phyloP scores from a whole-genome alignment of 2,329 filamentous ascomycete genomes.

The Didymella pomorum region DNA sequence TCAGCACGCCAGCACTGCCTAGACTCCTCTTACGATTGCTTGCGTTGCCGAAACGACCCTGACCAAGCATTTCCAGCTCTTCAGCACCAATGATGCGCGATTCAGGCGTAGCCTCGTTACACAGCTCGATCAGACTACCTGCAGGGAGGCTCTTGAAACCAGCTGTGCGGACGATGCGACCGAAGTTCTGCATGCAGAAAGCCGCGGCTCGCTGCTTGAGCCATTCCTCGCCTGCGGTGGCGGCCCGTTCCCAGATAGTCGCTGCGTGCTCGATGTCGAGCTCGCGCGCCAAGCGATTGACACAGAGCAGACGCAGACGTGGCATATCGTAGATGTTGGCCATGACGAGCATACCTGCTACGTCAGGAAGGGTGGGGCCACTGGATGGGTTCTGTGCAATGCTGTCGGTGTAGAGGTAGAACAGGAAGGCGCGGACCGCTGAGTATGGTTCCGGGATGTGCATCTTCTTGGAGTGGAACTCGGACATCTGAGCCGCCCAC shows the following conservation, averaged over 20 bases:
- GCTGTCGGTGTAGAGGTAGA: conserved; percentile 96
- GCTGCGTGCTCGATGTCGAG: conserved; percentile 95
- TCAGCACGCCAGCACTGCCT: conserved; percentile 47
- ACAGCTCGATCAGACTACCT: conserved; percentile 84
- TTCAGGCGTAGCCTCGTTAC: conserved; percentile 91
- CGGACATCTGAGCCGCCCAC: conserved; percentile 93
- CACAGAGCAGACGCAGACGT: conserved; percentile 86
- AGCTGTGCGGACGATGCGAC: conserved; percentile 86
- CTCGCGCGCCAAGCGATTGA: conserved; percentile 88
- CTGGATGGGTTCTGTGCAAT: conserved; percentile 62
- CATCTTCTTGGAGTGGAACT: conserved; percentile 97
- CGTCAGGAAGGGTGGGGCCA: conserved; percentile 74
- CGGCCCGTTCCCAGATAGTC: conserved; percentile 94
- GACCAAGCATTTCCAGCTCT: conserved; percentile 72
- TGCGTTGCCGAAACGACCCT: conserved; percentile 52
- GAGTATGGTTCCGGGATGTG: conserved; percentile 96
- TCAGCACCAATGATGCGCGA: conserved; percentile 90
- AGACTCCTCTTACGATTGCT: conserved; percentile 55
- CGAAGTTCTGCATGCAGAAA: conserved; percentile 95
- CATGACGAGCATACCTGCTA: conserved; percentile 95
- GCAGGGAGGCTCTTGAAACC: conserved; percentile 85
- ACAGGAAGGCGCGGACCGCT: conserved; percentile 92
- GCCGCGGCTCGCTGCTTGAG: conserved; percentile 84
- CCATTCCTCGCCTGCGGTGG: conserved; percentile 91
- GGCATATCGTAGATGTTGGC: conserved; percentile 98